phyloP scores from a whole-genome alignment of 2,329 filamentous ascomycete species.

The Clarireedia sp. region DNA sequence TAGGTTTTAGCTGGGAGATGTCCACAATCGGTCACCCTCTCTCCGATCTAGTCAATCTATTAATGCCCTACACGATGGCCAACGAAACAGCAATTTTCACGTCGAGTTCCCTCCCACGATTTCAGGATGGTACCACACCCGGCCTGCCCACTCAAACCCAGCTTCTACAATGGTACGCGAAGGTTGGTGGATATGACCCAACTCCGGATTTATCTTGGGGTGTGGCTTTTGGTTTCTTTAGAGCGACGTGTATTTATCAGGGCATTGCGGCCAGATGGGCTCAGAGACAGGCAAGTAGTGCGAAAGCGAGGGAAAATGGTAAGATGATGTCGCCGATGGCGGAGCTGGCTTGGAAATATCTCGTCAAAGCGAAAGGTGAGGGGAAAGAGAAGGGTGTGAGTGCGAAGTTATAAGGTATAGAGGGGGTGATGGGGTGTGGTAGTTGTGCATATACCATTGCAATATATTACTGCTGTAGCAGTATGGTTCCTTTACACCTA shows the following conservation, averaged over 20 bases:
- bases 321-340: constrained; percentile 63
- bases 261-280: constrained; percentile 89
- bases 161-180: constrained; percentile 57
- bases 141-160: constrained; percentile 46
- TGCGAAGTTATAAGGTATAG: neutral
- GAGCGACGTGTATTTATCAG: constrained; percentile 60
- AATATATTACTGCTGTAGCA: too few relatives aligned
- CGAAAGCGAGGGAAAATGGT: constrained; percentile 66
- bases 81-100: constrained; percentile 25
- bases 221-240: constrained; percentile 54
- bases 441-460: too few relatives aligned
- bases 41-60: constrained; percentile 79
- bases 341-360: constrained; percentile 68
- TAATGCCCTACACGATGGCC: constrained; percentile 38
- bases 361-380: constrained; percentile 41
- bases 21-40: constrained; percentile 94
- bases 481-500: too few relatives aligned
- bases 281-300: constrained; percentile 79
- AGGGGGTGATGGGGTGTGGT: too few relatives aligned
- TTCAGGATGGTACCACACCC: constrained; percentile 42
- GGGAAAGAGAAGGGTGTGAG: constrained; percentile 5
- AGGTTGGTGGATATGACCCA: constrained; percentile 65
- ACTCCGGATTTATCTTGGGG: constrained; percentile 53
- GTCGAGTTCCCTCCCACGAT: constrained; percentile 24
- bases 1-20: constrained; percentile 73